phyloP scores from a whole-genome alignment of 495 filamentous ascomycete genomes.

The Xylaria palmicola region DNA sequence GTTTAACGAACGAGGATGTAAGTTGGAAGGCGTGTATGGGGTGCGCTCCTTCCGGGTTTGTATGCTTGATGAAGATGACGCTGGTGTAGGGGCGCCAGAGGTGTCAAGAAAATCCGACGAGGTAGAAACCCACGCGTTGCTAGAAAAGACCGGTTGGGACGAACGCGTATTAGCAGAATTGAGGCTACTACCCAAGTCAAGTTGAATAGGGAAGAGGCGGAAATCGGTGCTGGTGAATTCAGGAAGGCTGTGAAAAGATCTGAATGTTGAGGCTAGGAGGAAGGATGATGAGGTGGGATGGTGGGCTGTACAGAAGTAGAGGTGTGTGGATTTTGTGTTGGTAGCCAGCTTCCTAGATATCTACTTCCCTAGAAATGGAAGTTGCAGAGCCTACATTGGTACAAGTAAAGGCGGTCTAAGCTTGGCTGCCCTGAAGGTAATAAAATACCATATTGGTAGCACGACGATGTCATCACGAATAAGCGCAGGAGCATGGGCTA shows the following conservation, averaged over 20 bases:
- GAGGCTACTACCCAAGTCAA: too few species aligned
- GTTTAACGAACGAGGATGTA: not conserved
- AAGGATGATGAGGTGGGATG: not conserved
- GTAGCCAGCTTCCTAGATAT: not conserved
- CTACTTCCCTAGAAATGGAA: not conserved
- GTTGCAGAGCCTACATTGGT: slow-evolving; percentile 9
- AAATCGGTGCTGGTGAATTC: not conserved
- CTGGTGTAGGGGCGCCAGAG: not conserved
- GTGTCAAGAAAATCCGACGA: too few species aligned
- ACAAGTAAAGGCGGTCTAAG: not conserved
- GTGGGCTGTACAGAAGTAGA: not conserved
- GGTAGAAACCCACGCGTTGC: too few species aligned
- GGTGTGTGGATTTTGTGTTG: not conserved
- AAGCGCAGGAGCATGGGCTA: not conserved
- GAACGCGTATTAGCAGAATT: too few species aligned
- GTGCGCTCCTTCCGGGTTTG: too few species aligned
- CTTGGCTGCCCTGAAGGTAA: too few species aligned
- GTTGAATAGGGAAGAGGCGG: too few species aligned
- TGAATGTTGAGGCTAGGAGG: not conserved
- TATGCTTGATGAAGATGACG: not conserved
- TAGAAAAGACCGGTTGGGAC: too few species aligned
- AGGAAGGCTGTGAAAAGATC: not conserved
- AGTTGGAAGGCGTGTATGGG: not conserved
- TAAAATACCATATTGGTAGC: not conserved
- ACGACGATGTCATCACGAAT: slow-evolving; percentile 10